Percentiles rank a stretch among this genome's conserved stretches.
These are phyloP conservation scores for Artemisia annua DNA, from an alignment of 129 eudicot genomes.

Conservation along the genomic window DNA sequence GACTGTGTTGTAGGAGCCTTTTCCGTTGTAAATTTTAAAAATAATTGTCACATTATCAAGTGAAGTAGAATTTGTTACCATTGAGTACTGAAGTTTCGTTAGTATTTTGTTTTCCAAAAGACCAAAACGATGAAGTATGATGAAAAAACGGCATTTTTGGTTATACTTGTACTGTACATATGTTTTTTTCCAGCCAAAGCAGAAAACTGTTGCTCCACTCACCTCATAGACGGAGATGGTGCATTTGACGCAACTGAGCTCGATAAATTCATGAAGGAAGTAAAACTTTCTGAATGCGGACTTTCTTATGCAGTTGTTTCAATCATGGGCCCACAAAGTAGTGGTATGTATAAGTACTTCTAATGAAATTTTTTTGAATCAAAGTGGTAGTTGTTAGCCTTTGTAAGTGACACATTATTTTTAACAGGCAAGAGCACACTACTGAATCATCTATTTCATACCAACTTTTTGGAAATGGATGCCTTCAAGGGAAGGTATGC, in stretches of 20 bases:
- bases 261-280: conserved; percentile 34
- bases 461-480: conserved; percentile 42
- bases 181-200: conserved; percentile 44
- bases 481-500: conserved; percentile 40
- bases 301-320: conserved; percentile 81
- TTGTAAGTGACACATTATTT: background rate
- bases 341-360: conserved; percentile 26
- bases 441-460: conserved; percentile 37
- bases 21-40: background rate
- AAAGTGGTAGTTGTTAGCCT: background rate
- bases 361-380: background rate
- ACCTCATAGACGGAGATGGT: conserved; percentile 97
- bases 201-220: conserved; percentile 71
- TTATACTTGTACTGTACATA: background rate
- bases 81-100: background rate
- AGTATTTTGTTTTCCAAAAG: too few relatives aligned
- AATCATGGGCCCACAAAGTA: conserved; percentile 53
- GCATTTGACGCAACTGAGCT: conserved; percentile 35
- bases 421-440: conserved; percentile 41
- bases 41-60: background rate
- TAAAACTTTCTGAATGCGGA: conserved; percentile 36
- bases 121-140: conserved; percentile 2
- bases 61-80: background rate
- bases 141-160: background rate
- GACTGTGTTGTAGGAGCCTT: background rate